Base-by-base conservation (phyloP, 1,139 yeast species). In the Protomyces inundatus region DNA sequence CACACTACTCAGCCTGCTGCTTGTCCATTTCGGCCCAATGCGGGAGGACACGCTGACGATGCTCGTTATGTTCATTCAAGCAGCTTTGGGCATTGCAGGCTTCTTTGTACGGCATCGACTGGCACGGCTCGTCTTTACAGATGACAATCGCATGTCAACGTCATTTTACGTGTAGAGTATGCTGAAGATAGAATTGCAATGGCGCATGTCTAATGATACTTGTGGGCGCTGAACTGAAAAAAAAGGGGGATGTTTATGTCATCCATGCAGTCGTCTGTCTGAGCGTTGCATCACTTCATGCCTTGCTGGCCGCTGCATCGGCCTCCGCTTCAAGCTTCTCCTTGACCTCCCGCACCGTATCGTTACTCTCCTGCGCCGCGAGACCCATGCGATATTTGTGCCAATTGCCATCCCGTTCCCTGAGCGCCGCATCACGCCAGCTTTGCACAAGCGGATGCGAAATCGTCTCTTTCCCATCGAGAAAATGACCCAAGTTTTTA, bases 21-120 rank as follows among this genome's bases (percentile, higher is more conserved):
- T 93, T 55, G 96, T 91, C 6, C 84, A 90, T 87, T 78, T 86
- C 60, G 98, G 98, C 0, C 97, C 98, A 1, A 75, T 87, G 79
- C 81, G 93, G 66, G 99, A 93, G 73, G 96, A 89, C 71, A 77
- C 74, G 33, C 78, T 93, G 64, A 88, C 97, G 67, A 66, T 77
- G 36, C 71, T 81, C 4, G 80, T 93, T 33, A 74, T 93, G 72
- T 70, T 70, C 0, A 70, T 84, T 32, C 98, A 93, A 72, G 82
- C 88, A 53, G 66, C 75, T 0, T 74, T 86, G 59, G 97, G 98
- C 0, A 65, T 88, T 0, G 54, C 75, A 1, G 90, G 95, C 74
- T 79, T 93, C 14, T 74, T 82, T 2, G 82, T 84, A 6, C 83
- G 99, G 74, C 98, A 93, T 75, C 82, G 90, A 0, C 77, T 90